These are phyloP conservation scores for Plasmodium gallinaceum DNA, from an alignment of 169 alveolate genomes.

Conservation along the genomic window DNA sequence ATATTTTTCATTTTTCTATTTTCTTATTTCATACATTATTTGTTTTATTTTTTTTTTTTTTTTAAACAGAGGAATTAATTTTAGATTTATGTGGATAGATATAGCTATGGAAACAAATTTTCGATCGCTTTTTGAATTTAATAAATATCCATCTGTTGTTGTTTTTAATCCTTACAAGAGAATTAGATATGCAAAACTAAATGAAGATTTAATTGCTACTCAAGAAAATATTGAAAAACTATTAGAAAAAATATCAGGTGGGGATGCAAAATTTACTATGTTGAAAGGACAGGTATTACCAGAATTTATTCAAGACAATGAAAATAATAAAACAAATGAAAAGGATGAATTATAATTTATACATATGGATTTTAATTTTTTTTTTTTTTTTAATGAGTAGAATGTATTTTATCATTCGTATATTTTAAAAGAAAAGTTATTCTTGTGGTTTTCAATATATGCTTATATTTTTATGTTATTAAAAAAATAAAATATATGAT, in stretches of 20 bases:
- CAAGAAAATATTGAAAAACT: constrained; percentile 83
- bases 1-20: neutral
- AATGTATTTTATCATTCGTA: too few species aligned
- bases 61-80: constrained; percentile 81
- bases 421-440: too few species aligned
- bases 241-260: constrained; percentile 89
- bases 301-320: constrained; percentile 76
- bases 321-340: constrained; percentile 3
- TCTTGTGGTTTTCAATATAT: too few species aligned
- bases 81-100: constrained; percentile 92
- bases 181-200: constrained; percentile 85
- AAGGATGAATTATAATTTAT: constrained; percentile 42
- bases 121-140: constrained; percentile 81
- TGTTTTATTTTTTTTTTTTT: neutral
- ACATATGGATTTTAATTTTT: too few species aligned
- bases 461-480: too few species aligned
- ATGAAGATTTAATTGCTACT: constrained; percentile 83
- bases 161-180: constrained; percentile 88
- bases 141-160: constrained; percentile 88
- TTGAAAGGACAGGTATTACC: constrained; percentile 87
- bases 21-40: neutral
- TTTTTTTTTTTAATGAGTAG: too few species aligned
- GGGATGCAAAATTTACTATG: constrained; percentile 89
- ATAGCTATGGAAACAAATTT: constrained; percentile 84
- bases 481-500: too few species aligned